Conservation (phyloP, 164 flowering plant genomes). For the Sedum album region DNA sequence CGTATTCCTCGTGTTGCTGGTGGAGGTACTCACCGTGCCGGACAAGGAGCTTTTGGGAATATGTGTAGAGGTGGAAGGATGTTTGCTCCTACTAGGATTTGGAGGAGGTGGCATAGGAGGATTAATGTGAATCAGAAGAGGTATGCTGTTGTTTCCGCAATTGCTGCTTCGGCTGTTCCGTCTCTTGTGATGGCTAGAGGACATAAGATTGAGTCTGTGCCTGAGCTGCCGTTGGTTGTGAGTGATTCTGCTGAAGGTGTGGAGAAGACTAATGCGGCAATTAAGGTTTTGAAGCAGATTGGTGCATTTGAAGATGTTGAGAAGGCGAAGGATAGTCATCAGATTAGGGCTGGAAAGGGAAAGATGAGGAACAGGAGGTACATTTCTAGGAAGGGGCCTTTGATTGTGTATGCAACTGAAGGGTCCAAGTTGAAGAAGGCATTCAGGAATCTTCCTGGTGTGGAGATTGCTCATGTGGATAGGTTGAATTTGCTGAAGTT, state of each 20-base stretch:
- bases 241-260: constrained; percentile 56
- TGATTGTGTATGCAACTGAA: constrained; percentile 72
- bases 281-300: constrained; percentile 56
- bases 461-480: constrained; percentile 46
- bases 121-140: constrained; percentile 73
- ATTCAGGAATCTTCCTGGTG: constrained; percentile 56
- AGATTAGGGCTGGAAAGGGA: constrained; percentile 77
- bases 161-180: constrained; percentile 76
- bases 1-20: constrained; percentile 96
- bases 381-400: constrained; percentile 62
- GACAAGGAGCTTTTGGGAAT: constrained; percentile 92
- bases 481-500: constrained; percentile 70
- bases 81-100: constrained; percentile 90
- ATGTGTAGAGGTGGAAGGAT: constrained; percentile 93
- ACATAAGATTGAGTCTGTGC: constrained; percentile 63
- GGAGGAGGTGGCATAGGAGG: constrained; percentile 85
- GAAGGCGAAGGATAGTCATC: constrained; percentile 68
- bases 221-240: constrained; percentile 70
- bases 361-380: constrained; percentile 78
- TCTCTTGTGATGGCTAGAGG: constrained; percentile 76
- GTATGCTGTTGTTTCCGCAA: constrained; percentile 68
- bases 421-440: constrained; percentile 80
- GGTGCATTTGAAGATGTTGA: constrained; percentile 70
- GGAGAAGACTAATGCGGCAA: constrained; percentile 68
- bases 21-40: constrained; percentile 93